Evolutionary conservation across 331 rosid genomes (phyloP).

Genomic region (Pyracantha coccinea): DNA sequence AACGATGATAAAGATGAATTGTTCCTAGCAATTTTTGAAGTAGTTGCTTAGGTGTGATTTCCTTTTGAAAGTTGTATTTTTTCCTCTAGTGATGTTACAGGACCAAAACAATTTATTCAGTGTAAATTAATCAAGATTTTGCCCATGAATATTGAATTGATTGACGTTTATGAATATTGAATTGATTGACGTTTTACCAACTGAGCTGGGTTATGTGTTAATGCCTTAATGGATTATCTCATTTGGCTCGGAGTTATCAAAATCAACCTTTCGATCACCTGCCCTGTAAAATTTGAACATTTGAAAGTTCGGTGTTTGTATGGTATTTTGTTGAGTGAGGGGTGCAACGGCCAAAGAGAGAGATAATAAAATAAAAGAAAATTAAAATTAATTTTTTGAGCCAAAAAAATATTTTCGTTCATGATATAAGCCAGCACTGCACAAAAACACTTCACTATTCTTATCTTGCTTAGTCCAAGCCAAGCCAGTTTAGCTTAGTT

Average conservation of each 20-base stretch:
- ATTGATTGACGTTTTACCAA: not conserved
- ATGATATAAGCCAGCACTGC: rapidly evolving
- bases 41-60: not conserved
- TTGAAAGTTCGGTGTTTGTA: no score
- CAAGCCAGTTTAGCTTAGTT: no score
- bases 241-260: no score
- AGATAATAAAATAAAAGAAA: no score
- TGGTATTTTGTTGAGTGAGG: no score
- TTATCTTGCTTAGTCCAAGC: no score
- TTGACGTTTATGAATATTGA: not conserved
- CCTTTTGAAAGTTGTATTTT: not conserved
- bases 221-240: not conserved
- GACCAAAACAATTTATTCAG: not conserved
- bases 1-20: not conserved
- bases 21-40: not conserved
- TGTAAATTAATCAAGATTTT: not conserved
- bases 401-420: no score
- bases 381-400: no score
- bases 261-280: no score
- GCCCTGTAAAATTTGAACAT: no score
- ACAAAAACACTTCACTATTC: no score
- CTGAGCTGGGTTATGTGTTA: not conserved
- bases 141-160: not conserved
- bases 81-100: not conserved
- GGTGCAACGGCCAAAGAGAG: no score